Evolutionary conservation across 129 eudicot species (phyloP), one percentile per base, ranked within the genome.

Genomic region (Chrysanthemum lavandulifolium): DNA sequence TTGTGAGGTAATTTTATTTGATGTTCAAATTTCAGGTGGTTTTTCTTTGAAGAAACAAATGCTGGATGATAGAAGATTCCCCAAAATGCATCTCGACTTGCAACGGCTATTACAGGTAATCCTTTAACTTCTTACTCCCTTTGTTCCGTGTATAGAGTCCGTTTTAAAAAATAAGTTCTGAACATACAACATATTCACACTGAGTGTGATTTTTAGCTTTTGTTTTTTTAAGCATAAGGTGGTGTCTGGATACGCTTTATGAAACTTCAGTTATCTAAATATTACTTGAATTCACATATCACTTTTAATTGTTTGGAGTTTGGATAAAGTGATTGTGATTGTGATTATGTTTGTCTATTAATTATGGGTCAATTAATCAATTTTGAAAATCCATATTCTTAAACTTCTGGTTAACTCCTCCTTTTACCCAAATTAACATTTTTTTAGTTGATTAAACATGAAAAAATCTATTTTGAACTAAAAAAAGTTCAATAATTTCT

Each of bases 31-130:
- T 18, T 58, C 84, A 95, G 99, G 99, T 83, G 99, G 97, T 58
- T 94, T 82, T 83, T 83, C 86, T 40, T 76, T 88, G 79, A 95
- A 95, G 86, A 90, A 88, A 78, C 91, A 95, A 73, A 48, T 90
- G 87, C 78, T 90, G 56, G 97, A 90, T 73, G 96, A 95, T 73
- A 88, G 96, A 82, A 90, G 86, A 77, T 88, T 90, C 80, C 96
- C 99, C 0, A 95, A 90, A 83, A 95, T 95, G 97, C 97, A 95
- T 85, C 88, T 95, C 55, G 92, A 95, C 87, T 76, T 95, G 86
- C 99, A 90, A 81, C 88, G 99, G 18, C 85, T 90, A 75, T 79
- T 95, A 70, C 99, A 95, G 97, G 99, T 88, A 76, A 33, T 60
- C 63, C 48, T 13, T 71, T 51, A 15, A 15, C 33, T 57, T 43